Evolutionary conservation across 2,329 filamentous ascomycete genomes (phyloP).

Genomic region (Curvularia sp.): DNA sequence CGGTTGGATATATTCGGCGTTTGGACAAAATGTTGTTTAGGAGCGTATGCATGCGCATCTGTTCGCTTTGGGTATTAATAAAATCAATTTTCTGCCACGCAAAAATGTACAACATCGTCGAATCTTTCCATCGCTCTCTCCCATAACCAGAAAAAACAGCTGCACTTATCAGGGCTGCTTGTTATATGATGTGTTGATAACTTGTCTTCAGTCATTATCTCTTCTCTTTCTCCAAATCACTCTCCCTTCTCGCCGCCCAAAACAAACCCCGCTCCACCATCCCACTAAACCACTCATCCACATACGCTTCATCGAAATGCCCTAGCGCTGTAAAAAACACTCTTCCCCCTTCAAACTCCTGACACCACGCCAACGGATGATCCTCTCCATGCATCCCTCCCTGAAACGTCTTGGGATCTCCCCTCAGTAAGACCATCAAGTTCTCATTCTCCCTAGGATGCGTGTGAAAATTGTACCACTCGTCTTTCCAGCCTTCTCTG

Average conservation of each 20-base stretch:
- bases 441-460: conserved; percentile 33
- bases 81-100: neutral
- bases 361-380: conserved; percentile 41
- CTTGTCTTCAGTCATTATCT: too few species aligned
- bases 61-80: neutral
- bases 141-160: neutral
- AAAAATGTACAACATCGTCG: neutral
- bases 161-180: too few species aligned
- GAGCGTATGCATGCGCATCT: neutral
- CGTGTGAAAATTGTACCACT: conserved; percentile 41
- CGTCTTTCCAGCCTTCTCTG: conserved; percentile 30
- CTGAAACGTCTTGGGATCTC: conserved; percentile 29
- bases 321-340: conserved; percentile 34
- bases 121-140: neutral
- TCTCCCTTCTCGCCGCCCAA: conserved; percentile 25
- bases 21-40: neutral
- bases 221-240: neutral
- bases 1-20: neutral
- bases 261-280: conserved; percentile 29
- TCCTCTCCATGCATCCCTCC: conserved; percentile 36
- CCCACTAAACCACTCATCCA: conserved; percentile 32
- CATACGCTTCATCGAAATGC: conserved; percentile 40
- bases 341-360: conserved; percentile 39
- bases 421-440: conserved; percentile 28
- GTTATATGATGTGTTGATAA: too few species aligned